phyloP scores from a whole-genome alignment of 768 basidiomycete species.

The Tricholoma flavovirens region DNA sequence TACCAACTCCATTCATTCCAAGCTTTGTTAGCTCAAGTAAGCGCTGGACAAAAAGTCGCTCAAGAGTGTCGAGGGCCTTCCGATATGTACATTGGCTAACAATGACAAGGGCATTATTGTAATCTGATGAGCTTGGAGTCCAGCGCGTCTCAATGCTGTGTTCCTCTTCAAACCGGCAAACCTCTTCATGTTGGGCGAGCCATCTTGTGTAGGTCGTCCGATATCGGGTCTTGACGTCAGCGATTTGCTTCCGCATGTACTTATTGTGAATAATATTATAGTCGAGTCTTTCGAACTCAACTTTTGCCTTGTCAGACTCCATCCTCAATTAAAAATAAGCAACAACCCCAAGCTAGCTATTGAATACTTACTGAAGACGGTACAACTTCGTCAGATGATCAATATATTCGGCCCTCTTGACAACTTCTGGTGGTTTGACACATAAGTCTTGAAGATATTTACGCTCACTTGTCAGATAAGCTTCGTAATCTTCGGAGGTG shows the following conservation, averaged over 20 bases:
- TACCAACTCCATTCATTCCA: conserved; percentile 21
- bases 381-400: conserved; percentile 20
- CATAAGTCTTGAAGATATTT: conserved; percentile 21
- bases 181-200: conserved; percentile 12
- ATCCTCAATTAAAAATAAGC: not conserved
- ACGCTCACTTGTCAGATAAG: conserved; percentile 18
- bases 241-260: conserved; percentile 14
- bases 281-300: not conserved
- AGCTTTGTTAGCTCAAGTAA: conserved; percentile 35
- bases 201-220: conserved; percentile 13
- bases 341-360: not conserved
- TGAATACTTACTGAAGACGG: conserved; percentile 9
- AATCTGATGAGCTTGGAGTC: conserved; percentile 20
- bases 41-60: conserved; percentile 27
- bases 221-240: conserved; percentile 18
- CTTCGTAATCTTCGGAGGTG: conserved; percentile 14
- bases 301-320: not conserved
- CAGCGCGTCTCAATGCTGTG: conserved; percentile 23
- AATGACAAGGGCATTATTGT: conserved; percentile 14
- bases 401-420: conserved; percentile 26
- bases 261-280: conserved; percentile 7
- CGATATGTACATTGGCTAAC: conserved; percentile 18
- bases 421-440: conserved; percentile 20
- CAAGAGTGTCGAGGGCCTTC: conserved; percentile 26
- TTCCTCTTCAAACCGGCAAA: conserved; percentile 17